phyloP scores from a whole-genome alignment of 805 yeast species.

The Starmerella apicola region DNA sequence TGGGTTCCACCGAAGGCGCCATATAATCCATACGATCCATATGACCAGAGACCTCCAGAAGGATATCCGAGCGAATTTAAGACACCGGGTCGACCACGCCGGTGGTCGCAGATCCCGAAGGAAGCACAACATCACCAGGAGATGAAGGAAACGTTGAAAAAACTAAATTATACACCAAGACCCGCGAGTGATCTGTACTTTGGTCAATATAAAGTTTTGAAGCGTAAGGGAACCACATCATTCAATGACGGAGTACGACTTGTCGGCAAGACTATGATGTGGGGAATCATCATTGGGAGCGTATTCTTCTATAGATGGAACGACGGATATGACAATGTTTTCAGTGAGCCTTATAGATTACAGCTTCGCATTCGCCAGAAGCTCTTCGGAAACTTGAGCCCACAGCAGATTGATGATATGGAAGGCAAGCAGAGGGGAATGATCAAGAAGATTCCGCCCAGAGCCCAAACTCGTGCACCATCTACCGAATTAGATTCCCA shows the following conservation, averaged over 20 bases:
- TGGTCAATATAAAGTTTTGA: constrained; percentile 62
- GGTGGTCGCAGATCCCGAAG: constrained; percentile 46
- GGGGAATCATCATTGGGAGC: constrained; percentile 42
- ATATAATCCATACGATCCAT: constrained; percentile 73
- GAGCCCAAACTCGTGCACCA: constrained; percentile 18
- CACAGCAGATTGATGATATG: constrained; percentile 53
- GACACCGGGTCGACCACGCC: constrained; percentile 49
- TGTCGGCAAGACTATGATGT: constrained; percentile 41
- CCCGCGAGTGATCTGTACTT: constrained; percentile 65
- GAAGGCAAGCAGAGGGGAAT: constrained; percentile 29
- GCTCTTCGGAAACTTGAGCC: constrained; percentile 36
- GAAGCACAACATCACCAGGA: constrained; percentile 55
- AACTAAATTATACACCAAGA: constrained; percentile 63
- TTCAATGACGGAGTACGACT: constrained; percentile 50
- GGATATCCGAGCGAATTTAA: constrained; percentile 78
- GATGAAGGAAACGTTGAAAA: constrained; percentile 61
- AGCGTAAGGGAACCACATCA: constrained; percentile 42
- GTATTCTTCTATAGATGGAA: constrained; percentile 75
- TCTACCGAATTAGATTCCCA: constrained; percentile 29
- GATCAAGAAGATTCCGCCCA: constrained; percentile 16
- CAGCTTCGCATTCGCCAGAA: constrained; percentile 46
- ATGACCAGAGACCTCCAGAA: constrained; percentile 62
- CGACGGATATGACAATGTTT: constrained; percentile 65
- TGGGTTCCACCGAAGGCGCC: constrained; percentile 78
- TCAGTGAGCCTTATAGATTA: constrained; percentile 52